phyloP scores from a whole-genome alignment of 768 basidiomycete genomes.

The Terana coerulea region DNA sequence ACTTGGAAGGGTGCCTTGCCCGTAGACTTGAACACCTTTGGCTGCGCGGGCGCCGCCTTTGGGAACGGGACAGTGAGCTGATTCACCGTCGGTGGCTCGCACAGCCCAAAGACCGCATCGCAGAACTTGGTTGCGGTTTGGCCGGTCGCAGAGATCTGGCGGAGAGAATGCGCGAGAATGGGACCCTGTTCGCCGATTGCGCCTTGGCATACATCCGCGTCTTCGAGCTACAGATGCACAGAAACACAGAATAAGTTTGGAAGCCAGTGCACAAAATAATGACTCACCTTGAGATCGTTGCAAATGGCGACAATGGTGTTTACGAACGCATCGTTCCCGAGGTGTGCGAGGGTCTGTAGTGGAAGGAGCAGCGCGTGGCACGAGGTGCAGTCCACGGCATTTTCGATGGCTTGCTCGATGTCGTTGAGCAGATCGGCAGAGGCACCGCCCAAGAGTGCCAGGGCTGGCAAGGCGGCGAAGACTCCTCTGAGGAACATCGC shows the following conservation, averaged over 20 bases:
- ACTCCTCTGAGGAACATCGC: neutral
- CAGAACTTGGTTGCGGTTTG: constrained; percentile 53
- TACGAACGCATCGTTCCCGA: constrained; percentile 13
- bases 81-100: constrained; percentile 45
- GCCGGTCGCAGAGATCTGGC: constrained; percentile 42
- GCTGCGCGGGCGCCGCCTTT: constrained; percentile 34
- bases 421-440: constrained; percentile 3
- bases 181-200: constrained; percentile 48
- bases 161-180: constrained; percentile 53
- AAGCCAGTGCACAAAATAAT: neutral
- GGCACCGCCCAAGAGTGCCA: neutral
- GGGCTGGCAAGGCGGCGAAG: neutral
- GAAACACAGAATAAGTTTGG: neutral
- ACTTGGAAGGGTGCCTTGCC: constrained; percentile 49
- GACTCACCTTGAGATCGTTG: constrained; percentile 3
- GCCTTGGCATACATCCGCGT: constrained; percentile 57
- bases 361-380: constrained; percentile 11
- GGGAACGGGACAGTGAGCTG: constrained; percentile 43
- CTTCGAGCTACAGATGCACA: constrained; percentile 33
- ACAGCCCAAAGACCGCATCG: constrained; percentile 50
- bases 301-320: constrained; percentile 5
- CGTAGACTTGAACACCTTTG: constrained; percentile 31
- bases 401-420: constrained; percentile 2
- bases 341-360: constrained; percentile 10
- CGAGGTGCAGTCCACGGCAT: constrained; percentile 8